Evolutionary conservation across 208 protist genomes (phyloP).

Genomic region (Entamoeba moshkovskii): DNA sequence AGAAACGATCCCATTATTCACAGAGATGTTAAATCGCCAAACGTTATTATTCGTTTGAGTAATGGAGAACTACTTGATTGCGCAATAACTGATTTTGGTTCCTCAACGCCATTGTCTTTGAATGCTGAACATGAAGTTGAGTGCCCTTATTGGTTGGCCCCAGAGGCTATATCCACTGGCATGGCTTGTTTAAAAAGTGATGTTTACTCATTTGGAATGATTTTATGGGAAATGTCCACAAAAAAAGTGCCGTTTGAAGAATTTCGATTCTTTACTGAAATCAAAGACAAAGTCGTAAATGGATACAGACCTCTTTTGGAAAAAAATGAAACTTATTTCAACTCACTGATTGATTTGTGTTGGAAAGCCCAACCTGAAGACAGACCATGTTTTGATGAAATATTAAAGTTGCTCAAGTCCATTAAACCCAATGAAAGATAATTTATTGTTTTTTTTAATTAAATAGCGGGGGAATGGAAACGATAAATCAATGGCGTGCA

Average conservation of each 20-base stretch:
- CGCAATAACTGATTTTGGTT: neutral
- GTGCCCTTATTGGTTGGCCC: neutral
- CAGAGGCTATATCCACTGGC: neutral
- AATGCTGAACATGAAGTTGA: neutral
- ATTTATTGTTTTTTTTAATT: too few species aligned
- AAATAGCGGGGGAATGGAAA: too few species aligned
- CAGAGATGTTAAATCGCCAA: neutral
- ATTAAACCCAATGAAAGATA: too few species aligned
- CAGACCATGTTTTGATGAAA: neutral
- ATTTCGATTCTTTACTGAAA: neutral
- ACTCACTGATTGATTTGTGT: neutral
- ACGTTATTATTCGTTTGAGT: neutral
- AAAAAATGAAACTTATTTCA: neutral
- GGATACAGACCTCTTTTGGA: neutral
- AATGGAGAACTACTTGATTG: neutral
- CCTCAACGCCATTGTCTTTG: neutral
- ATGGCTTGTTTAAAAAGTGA: neutral
- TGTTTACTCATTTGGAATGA: neutral
- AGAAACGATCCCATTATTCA: neutral
- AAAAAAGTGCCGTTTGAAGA: neutral
- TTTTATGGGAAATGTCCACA: neutral
- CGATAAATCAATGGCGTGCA: too few species aligned
- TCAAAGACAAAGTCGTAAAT: neutral
- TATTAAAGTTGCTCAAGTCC: neutral
- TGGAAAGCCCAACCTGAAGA: neutral